Conservation (phyloP, 805 yeast genomes). For the Spathaspora sp. region DNA sequence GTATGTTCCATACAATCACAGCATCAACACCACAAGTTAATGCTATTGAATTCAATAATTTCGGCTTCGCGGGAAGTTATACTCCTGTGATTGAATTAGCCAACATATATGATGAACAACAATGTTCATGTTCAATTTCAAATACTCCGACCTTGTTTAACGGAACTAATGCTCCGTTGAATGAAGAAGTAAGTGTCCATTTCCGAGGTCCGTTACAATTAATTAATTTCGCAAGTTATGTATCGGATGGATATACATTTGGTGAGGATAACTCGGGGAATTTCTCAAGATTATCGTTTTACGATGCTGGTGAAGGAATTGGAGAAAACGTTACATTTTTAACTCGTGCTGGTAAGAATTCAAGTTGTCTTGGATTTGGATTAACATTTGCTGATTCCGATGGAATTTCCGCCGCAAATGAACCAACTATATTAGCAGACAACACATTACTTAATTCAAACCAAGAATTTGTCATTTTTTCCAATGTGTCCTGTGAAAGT, state of each 20-base stretch:
- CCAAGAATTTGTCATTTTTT: slow-evolving; percentile 57
- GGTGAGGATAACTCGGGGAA: slow-evolving; percentile 33
- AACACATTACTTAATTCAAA: slow-evolving; percentile 52
- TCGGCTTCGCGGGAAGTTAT: slow-evolving; percentile 55
- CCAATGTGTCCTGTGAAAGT: slow-evolving; percentile 53
- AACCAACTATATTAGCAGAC: slow-evolving; percentile 45
- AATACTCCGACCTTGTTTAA: slow-evolving; percentile 37
- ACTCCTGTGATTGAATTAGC: slow-evolving; percentile 43
- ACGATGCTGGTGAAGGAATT: slow-evolving; percentile 44
- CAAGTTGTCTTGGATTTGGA: slow-evolving; percentile 67
- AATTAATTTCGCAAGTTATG: slow-evolving; percentile 58
- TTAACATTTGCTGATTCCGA: slow-evolving; percentile 57
- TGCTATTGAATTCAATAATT: slow-evolving; percentile 45
- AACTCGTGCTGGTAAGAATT: slow-evolving; percentile 56
- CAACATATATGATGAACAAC: slow-evolving; percentile 27
- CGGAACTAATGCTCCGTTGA: slow-evolving; percentile 63
- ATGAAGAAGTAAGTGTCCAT: slow-evolving; percentile 71
- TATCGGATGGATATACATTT: slow-evolving; percentile 36
- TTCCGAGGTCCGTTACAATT: slow-evolving; percentile 72
- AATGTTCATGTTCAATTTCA: slow-evolving; percentile 45
- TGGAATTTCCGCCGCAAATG: slow-evolving; percentile 47
- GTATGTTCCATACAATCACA: background rate
- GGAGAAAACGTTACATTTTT: slow-evolving; percentile 66
- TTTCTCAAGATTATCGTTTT: slow-evolving; percentile 63
- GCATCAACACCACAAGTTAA: slow-evolving; percentile 2